Conservation (phyloP, 108 stramenopile species). For the Cylindrotheca fusiformis region DNA sequence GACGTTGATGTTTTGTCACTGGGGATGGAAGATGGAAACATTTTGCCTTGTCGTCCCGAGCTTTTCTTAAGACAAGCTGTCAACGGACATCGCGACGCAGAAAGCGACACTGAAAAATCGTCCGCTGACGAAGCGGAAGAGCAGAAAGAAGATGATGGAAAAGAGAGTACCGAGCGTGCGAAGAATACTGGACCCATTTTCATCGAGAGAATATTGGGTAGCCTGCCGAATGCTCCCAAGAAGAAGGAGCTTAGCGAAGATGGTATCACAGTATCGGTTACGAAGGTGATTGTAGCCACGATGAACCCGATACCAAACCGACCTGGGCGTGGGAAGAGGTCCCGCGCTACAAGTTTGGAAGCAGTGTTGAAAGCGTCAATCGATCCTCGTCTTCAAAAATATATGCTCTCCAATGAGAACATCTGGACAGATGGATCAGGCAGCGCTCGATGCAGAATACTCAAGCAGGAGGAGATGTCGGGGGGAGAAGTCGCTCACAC, state of each 20-base stretch:
- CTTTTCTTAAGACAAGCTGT: conserved; percentile 31
- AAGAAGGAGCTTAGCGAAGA: conserved; percentile 16
- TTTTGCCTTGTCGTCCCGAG: conserved; percentile 45
- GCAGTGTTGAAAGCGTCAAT: conserved; percentile 45
- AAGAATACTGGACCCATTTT: conserved; percentile 6
- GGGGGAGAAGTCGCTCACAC: background rate
- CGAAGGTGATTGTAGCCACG: conserved; percentile 29
- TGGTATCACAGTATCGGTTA: conserved; percentile 25
- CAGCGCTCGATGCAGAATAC: background rate
- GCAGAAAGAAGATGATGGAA: conserved; percentile 1
- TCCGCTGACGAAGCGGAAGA: background rate
- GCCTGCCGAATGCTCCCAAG: conserved; percentile 22
- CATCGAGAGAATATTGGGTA: conserved; percentile 14
- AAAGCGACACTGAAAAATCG: conserved; percentile 10
- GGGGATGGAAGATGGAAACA: background rate
- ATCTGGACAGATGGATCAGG: conserved; percentile 31
- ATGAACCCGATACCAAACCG: conserved; percentile 4
- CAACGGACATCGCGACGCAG: conserved; percentile 8
- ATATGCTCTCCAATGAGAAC: conserved; percentile 36
- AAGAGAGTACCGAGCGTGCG: background rate
- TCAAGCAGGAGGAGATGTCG: background rate
- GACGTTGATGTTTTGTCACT: conserved; percentile 21
- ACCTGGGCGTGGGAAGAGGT: conserved; percentile 33
- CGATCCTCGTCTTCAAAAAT: conserved; percentile 31
- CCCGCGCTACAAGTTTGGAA: conserved; percentile 38